phyloP scores from a whole-genome alignment of 106 monocot species.

The Dioscorea zingiberensis region DNA sequence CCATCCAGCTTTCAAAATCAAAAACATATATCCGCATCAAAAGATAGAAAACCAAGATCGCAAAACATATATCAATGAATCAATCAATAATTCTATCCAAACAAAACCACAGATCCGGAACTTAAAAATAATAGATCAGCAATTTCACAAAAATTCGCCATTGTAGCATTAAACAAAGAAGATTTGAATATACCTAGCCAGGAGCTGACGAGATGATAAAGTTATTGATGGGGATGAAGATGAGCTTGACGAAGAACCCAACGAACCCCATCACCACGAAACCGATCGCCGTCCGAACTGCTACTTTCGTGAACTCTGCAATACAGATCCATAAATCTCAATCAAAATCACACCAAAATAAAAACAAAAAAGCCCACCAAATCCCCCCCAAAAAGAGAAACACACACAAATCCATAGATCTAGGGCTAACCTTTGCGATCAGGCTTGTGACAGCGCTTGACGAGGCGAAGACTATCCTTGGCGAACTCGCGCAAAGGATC shows the following conservation, averaged over 20 bases:
- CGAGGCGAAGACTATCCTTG: neutral
- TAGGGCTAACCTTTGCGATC: neutral
- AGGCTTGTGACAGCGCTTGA: conserved; percentile 5
- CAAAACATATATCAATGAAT: too few species aligned
- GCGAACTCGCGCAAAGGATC: conserved; percentile 1
- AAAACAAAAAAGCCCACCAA: neutral
- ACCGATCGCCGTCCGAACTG: neutral
- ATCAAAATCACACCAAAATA: neutral
- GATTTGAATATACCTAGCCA: neutral
- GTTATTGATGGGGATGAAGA: conserved; percentile 7
- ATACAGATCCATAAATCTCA: neutral
- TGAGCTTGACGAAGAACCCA: conserved; percentile 1
- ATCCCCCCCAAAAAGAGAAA: neutral
- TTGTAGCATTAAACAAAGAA: neutral
- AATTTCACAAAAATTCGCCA: too few species aligned
- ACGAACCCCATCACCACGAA: conserved; percentile 3
- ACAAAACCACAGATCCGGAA: too few species aligned
- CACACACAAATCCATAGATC: neutral
- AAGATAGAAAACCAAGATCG: too few species aligned
- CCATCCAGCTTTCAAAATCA: too few species aligned
- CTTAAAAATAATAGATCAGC: too few species aligned
- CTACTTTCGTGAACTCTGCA: conserved; percentile 2
- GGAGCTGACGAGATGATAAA: neutral
- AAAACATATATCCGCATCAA: too few species aligned
- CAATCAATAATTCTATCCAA: too few species aligned